Conservation (phyloP, 768 basidiomycete genomes). For the Mycena belliarum region DNA sequence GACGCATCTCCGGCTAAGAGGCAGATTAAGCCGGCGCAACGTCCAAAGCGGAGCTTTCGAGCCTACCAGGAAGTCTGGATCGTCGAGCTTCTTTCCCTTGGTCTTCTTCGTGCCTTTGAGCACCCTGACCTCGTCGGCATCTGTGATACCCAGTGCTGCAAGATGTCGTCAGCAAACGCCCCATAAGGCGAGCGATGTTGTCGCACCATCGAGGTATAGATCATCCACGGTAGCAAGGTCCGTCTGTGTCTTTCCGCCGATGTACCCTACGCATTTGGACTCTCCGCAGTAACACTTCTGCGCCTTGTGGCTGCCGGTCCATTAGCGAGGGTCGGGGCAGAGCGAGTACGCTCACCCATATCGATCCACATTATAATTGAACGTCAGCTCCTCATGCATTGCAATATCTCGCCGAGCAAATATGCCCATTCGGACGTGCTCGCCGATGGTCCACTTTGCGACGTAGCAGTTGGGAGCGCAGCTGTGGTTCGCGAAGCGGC, state of each 20-base stretch:
- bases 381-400: conserved; percentile 88
- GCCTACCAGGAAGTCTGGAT: conserved; percentile 81
- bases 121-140: conserved; percentile 80
- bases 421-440: conserved; percentile 93
- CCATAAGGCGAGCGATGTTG: neutral
- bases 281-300: conserved; percentile 96
- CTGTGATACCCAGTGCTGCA: conserved; percentile 88
- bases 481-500: conserved; percentile 96
- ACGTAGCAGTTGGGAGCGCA: conserved; percentile 98
- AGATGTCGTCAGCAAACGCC: neutral
- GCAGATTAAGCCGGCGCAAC: neutral
- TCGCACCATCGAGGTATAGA: conserved; percentile 84
- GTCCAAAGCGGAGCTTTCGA: neutral
- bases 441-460: conserved; percentile 94
- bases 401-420: conserved; percentile 84
- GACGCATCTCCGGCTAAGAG: conserved; percentile 71
- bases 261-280: conserved; percentile 90
- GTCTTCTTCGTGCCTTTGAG: conserved; percentile 94
- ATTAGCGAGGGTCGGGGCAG: neutral
- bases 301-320: conserved; percentile 73
- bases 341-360: conserved; percentile 72
- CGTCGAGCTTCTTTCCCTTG: conserved; percentile 90
- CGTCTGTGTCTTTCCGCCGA: conserved; percentile 98
- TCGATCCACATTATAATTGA: conserved; percentile 99
- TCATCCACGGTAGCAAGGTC: conserved; percentile 95